These are phyloP conservation scores for Malassezia obtusa DNA, from an alignment of 1,284 basidiomycete genomes.

Conservation along the genomic window DNA sequence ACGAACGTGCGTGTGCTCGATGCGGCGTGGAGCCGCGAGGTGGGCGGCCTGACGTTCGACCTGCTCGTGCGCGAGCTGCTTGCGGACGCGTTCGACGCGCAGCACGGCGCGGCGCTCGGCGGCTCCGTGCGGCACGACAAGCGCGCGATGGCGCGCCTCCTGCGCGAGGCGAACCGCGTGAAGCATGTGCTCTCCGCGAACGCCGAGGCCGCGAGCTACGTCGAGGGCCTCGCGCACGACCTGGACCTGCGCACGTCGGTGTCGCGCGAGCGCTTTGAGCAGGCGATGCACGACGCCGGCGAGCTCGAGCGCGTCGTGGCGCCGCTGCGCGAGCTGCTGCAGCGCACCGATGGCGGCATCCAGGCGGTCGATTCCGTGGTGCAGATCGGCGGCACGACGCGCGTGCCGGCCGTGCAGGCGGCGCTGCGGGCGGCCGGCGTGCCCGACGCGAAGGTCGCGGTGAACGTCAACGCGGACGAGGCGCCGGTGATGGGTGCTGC, in stretches of 20 bases:
- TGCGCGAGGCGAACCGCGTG: conserved; percentile 82
- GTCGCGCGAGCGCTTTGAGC: conserved; percentile 67
- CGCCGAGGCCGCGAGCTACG: conserved; percentile 62
- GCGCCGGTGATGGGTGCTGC: conserved; percentile 84
- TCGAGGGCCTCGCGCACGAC: conserved; percentile 81
- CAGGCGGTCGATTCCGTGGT: conserved; percentile 76
- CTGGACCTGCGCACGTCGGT: conserved; percentile 77
- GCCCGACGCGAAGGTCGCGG: conserved; percentile 45
- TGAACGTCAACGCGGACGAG: conserved; percentile 95
- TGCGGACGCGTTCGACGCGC: conserved; percentile 63
- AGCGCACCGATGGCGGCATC: conserved; percentile 60
- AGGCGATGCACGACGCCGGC: conserved; percentile 21
- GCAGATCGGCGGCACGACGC: conserved; percentile 75
- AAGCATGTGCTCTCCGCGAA: conserved; percentile 93
- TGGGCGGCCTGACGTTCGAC: conserved; percentile 75
- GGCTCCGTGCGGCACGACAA: conserved; percentile 54
- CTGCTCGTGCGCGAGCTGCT: conserved; percentile 72
- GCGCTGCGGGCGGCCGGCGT: conserved; percentile 45
- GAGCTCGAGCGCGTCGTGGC: conserved; percentile 25
- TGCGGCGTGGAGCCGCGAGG: conserved; percentile 67
- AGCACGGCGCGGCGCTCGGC: conserved; percentile 49
- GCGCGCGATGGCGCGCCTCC: conserved; percentile 80
- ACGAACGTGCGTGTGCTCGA: conserved; percentile 68
- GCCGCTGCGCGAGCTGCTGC: conserved; percentile 63
- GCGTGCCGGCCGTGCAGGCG: conserved; percentile 81